Evolutionary conservation across 495 filamentous ascomycete genomes (phyloP).

Genomic region (Amorphotheca resinae): DNA sequence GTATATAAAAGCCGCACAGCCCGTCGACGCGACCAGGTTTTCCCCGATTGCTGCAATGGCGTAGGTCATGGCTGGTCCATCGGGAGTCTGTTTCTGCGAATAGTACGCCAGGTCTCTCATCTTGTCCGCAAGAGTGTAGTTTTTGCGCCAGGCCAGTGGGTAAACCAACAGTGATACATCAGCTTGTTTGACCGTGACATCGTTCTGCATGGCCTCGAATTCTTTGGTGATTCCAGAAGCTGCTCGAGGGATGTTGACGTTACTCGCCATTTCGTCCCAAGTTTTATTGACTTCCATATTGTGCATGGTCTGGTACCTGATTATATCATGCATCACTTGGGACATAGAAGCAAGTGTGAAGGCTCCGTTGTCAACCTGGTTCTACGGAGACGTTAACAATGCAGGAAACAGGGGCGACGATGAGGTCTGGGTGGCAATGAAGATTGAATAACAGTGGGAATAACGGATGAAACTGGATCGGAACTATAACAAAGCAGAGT

Average conservation of each 20-base stretch:
- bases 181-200: constrained; percentile 42
- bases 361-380: constrained; percentile 52
- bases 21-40: constrained; percentile 34
- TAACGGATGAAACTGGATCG: no score
- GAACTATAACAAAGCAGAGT: background rate
- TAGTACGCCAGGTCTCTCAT: constrained; percentile 42
- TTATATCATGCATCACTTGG: background rate
- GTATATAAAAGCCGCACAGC: constrained; percentile 41
- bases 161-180: constrained; percentile 43
- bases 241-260: constrained; percentile 22
- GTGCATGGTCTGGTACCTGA: background rate
- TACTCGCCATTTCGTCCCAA: constrained; percentile 23
- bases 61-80: constrained; percentile 48
- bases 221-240: constrained; percentile 48
- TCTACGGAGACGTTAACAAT: no score
- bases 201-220: constrained; percentile 43
- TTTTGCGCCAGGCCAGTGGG: constrained; percentile 37
- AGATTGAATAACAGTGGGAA: no score
- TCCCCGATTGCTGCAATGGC: constrained; percentile 39
- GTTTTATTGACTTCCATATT: constrained; percentile 18
- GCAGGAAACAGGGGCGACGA: no score
- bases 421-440: no score
- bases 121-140: constrained; percentile 37
- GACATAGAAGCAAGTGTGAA: constrained; percentile 45
- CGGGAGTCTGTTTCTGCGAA: constrained; percentile 36